Base-by-base conservation (phyloP, 2,329 filamentous ascomycete genomes). In the Kalmusia sp. region DNA sequence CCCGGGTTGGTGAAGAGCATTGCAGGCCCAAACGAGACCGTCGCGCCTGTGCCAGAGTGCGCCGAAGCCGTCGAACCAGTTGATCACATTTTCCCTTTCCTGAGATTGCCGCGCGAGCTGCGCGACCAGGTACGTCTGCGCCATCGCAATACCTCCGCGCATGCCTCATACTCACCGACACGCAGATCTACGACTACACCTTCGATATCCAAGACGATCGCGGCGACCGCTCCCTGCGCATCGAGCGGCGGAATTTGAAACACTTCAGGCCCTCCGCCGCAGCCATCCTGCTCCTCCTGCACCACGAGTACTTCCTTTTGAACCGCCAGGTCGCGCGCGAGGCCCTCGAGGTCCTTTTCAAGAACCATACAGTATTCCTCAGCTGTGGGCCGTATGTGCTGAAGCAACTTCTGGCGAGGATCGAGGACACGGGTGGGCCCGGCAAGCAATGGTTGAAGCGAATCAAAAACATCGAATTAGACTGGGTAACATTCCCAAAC, bases 401-500 rank as follows among this genome's bases (percentile, higher is more conserved):
- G n/a, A 69, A 68, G 24, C 51, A 64, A 0, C 51, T 73, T 2
- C 59, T 74, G 6, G 41, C 61, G 9, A 59, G 54, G 17, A 68
- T 73, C 19, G 68, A 71, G 49, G 52, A 62, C 22, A 55, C 59
- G 5, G 56, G 64, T 6, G 64, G 58, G 2, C 50, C 55, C 2
- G 66, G 67, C 37, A 62, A 59, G 28, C 59, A 67, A 33, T 72
- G 68, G 68, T 61, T 74, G 30, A 54, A 54, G 28, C 69, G 65
- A 63, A 53, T 73, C 14, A 69, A 67, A 47, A 58, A 55, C 11
- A 65, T 74, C 8, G 66, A 72, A 37, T 47, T 73, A 1, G 67
- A 73, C 44, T 74, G 71, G 71, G 59, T 67, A 30, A 74, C 70
- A 0, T 69, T 74, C 33, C 71, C 71, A 1, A 69, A 70, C 31